Base-by-base conservation (phyloP, 179 eudicot genomes). In the Actinidia arguta region DNA sequence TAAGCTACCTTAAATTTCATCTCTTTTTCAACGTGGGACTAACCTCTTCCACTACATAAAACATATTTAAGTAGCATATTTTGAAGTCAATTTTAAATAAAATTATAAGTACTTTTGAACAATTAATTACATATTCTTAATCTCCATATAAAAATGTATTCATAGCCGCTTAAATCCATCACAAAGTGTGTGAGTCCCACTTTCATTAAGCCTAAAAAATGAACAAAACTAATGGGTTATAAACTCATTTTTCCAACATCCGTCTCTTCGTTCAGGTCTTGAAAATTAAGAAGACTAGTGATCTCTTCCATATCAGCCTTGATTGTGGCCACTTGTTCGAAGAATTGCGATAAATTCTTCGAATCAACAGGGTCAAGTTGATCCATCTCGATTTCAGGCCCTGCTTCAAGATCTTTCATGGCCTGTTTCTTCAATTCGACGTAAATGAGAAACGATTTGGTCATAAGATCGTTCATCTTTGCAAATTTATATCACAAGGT, bases 281-380 rank as follows among this genome's bases (percentile, higher is more conserved):
- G 92, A 44, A 92, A 90, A 50, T 85, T 79, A 79, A 85, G 84
- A 83, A 88, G 83, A 75, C 73, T 89, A 27, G 84, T 89, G 3
- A 92, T 87, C 52, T 81, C 66, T 39, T 66, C 75, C 92, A 92
- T 88, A 55, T 87, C 90, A 3, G 76, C 82, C 83, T 92, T 92
- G 69, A 88, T 86, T 2, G 63, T 75, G 69, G 87, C 92, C 2
- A 92, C 90, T 24, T 87, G 89, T 76, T 82, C 78, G 78, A 92
- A 92, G 86, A 92, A 92, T 64, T 86, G 82, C 54, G 89, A 87
- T 59, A 92, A 90, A 70, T 90, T 89, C 5, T 27, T 51, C 46
- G 76, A 81, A 18, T 82, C 85, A 0, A 75, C 16, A 1, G 70
- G 61, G 81, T 56, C 76, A 4, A 64, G 74, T 11, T 69, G 81